These are phyloP conservation scores for Solanum acaule DNA, from an alignment of 257 asterid genomes.

Conservation along the genomic window DNA sequence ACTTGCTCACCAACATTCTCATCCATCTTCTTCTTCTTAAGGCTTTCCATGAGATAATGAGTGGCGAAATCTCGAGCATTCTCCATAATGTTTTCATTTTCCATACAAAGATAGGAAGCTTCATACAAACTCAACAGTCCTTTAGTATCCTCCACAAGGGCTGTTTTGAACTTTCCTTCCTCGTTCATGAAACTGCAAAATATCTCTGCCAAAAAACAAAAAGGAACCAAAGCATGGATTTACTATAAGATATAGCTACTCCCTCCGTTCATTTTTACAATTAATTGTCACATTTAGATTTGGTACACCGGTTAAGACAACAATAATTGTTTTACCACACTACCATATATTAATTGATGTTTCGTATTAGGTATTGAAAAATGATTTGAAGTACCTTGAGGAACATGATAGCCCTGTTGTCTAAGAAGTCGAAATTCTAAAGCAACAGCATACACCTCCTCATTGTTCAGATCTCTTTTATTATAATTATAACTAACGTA, in stretches of 20 bases:
- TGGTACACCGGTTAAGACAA: too few relatives aligned
- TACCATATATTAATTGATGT: too few relatives aligned
- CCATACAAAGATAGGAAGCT: constrained; percentile 18
- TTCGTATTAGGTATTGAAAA: too few relatives aligned
- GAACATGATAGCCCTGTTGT: constrained; percentile 13
- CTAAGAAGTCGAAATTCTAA: constrained; percentile 21
- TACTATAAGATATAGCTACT: too few relatives aligned
- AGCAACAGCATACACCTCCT: constrained; percentile 6
- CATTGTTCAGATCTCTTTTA: background rate
- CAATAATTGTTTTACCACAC: too few relatives aligned
- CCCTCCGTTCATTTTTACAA: too few relatives aligned
- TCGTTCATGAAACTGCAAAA: constrained; percentile 15
- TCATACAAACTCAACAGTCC: constrained; percentile 24
- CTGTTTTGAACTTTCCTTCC: constrained; percentile 4
- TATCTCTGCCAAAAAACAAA: background rate
- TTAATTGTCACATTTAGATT: too few relatives aligned
- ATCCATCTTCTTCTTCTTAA: background rate
- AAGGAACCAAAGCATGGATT: too few relatives aligned
- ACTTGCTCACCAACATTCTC: constrained; percentile 1
- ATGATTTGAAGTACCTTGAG: constrained; percentile 6
- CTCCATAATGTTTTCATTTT: constrained; percentile 19
- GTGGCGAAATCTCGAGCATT: constrained; percentile 2
- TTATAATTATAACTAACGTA: background rate
- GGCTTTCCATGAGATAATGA: background rate
- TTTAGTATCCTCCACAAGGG: background rate